Conservation (phyloP, 2,329 filamentous ascomycete genomes). For the Lasiodiplodia hormozganensis region DNA sequence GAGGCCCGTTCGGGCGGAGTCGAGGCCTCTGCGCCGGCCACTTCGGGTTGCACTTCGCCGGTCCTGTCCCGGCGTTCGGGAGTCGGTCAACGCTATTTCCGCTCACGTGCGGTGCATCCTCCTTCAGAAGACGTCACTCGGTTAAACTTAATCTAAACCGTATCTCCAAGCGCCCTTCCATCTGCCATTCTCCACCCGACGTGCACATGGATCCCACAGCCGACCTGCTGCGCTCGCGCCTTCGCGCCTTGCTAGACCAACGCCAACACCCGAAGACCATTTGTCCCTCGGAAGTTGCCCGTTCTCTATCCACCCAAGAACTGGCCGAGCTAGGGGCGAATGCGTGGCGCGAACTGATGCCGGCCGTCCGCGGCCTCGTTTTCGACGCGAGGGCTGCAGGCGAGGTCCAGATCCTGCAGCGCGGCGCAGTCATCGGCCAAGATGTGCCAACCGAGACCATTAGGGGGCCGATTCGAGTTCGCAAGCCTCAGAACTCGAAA, state of each 20-base stretch:
- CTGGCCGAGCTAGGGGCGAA: conserved; percentile 39
- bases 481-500: background rate
- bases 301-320: conserved; percentile 52
- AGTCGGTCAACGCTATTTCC: background rate
- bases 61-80: background rate
- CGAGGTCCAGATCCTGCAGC: conserved; percentile 58
- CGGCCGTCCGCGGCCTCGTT: conserved; percentile 48
- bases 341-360: conserved; percentile 58
- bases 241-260: conserved; percentile 39
- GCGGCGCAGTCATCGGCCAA: conserved; percentile 49
- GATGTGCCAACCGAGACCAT: conserved; percentile 47
- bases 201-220: conserved; percentile 3
- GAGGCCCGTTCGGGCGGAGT: background rate
- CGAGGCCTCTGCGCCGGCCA: background rate
- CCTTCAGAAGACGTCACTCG: conserved; percentile 14
- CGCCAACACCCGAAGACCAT: conserved; percentile 57
- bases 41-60: background rate
- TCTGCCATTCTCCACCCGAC: background rate
- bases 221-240: conserved; percentile 34
- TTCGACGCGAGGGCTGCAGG: conserved; percentile 52
- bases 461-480: conserved; percentile 56
- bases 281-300: conserved; percentile 60
- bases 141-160: conserved; percentile 25
- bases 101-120: background rate
- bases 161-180: conserved; percentile 1